Evolutionary conservation across 1,284 basidiomycete species (phyloP), one percentile per base, ranked within the genome.

Genomic region (Cutaneotrichosporon cyanovorans): DNA sequence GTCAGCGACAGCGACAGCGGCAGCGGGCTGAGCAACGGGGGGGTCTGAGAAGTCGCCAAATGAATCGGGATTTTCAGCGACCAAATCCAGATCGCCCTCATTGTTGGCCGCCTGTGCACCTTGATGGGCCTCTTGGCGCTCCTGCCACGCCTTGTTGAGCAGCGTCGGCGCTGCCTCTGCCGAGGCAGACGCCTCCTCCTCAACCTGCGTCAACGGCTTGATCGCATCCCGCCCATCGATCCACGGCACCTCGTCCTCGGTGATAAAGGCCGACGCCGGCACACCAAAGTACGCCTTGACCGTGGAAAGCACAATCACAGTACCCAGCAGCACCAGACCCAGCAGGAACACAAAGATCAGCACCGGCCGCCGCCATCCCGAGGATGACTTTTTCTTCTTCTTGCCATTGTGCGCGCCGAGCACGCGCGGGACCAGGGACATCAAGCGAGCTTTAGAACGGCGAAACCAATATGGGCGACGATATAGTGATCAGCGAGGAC

Each of bases 211-310:
- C 25, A 28, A 28, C 25, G 12, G 25, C 25, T 28, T 28, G 25
- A 28, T 28, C 25, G 12, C 25, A 12, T 28, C 25, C 25, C 31
- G 32, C 16, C 42, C 15, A 19, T 20, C 7, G 14, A 22, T 37
- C 50, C 78, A 69, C 51, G 83, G 81, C 20, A 93, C 80, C 66
- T 93, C 87, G 12, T 74, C 69, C 65, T 91, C 85, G 9, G 81
- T 77, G 62, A 95, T 77, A 69, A 87, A 88, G 31, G 88, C 88
- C 28, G 75, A 71, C 40, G 77, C 68, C 69, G 84, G 80, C 65
- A 97, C 90, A 58, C 82, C 80, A 59, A 97, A 87, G 71, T 91
- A 95, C 68, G 85, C 85, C 23, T 87, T 85, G 37, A 95, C 81
- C 21, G 88, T 87, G 14, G 85, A 85, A 65, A 98, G 83, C 48